Conservation (phyloP, 257 asterid genomes). For the Coffea eugenioides region DNA sequence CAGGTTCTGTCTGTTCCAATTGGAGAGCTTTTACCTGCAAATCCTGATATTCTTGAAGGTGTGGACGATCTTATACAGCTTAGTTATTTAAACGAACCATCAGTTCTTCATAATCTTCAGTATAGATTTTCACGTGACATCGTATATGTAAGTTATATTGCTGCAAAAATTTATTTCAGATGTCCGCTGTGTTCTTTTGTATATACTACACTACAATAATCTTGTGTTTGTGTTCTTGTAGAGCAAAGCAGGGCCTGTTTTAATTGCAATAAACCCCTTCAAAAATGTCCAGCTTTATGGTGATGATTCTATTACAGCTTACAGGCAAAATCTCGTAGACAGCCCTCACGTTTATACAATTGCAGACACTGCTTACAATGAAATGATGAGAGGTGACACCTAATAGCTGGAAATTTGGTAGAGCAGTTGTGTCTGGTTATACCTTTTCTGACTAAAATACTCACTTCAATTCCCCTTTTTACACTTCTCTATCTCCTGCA, state of each 20-base stretch:
- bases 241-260: constrained; percentile 93
- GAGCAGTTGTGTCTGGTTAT: not conserved
- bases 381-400: constrained; percentile 74
- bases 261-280: constrained; percentile 86
- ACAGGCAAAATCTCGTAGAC: constrained; percentile 63
- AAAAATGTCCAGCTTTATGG: constrained; percentile 71
- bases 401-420: constrained; percentile 24
- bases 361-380: constrained; percentile 67
- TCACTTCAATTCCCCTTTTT: constrained; percentile 17
- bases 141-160: constrained; percentile 60
- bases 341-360: constrained; percentile 88
- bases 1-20: constrained; percentile 62
- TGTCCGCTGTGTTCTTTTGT: constrained; percentile 6
- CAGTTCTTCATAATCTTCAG: constrained; percentile 84
- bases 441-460: constrained; percentile 10
- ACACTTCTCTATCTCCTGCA: constrained; percentile 41
- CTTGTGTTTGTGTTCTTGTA: constrained; percentile 36
- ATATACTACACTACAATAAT: constrained; percentile 1
- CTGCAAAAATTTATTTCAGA: constrained; percentile 6
- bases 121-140: constrained; percentile 60
- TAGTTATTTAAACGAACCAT: constrained; percentile 87
- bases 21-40: constrained; percentile 75
- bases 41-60: constrained; percentile 83
- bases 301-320: constrained; percentile 58
- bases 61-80: constrained; percentile 92